Evolutionary conservation across 352 stramenopile species (phyloP).

Genomic region (Labyrinthula sp.): DNA sequence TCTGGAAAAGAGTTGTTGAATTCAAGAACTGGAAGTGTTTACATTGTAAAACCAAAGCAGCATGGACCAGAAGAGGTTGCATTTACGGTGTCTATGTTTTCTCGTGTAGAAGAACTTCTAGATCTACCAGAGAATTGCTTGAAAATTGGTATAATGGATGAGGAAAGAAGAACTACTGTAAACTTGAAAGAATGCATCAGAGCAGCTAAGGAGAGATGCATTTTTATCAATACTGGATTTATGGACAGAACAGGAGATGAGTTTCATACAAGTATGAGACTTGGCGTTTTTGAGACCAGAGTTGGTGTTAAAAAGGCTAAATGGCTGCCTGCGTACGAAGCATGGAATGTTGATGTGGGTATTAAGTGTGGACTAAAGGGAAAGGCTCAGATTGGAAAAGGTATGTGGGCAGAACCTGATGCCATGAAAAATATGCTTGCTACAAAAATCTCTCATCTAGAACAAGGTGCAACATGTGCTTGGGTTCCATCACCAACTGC

Average conservation of each 20-base stretch:
- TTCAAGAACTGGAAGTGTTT: slow-evolving; percentile 28
- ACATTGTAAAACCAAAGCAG: slow-evolving; percentile 38
- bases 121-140: slow-evolving; percentile 32
- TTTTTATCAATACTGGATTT: slow-evolving; percentile 38
- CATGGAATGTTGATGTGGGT: slow-evolving; percentile 33
- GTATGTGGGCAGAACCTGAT: slow-evolving; percentile 35
- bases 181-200: slow-evolving; percentile 36
- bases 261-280: slow-evolving; percentile 35
- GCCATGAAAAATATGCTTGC: slow-evolving; percentile 31
- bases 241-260: slow-evolving; percentile 36
- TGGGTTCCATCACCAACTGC: slow-evolving; percentile 33
- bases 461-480: slow-evolving; percentile 30
- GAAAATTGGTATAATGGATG: slow-evolving; percentile 37
- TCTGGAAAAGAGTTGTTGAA: slow-evolving; percentile 21
- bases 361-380: slow-evolving; percentile 30
- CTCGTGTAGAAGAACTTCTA: slow-evolving; percentile 31
- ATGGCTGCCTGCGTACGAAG: slow-evolving; percentile 33
- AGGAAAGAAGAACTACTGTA: slow-evolving; percentile 34
- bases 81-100: slow-evolving; percentile 31
- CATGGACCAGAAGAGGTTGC: slow-evolving; percentile 35
- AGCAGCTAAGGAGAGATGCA: slow-evolving; percentile 21
- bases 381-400: slow-evolving; percentile 33
- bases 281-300: slow-evolving; percentile 30
- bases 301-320: slow-evolving; percentile 30
- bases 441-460: slow-evolving; percentile 29